phyloP scores from a whole-genome alignment of 176 grass and related monocot species.

The Oryza officinalis region DNA sequence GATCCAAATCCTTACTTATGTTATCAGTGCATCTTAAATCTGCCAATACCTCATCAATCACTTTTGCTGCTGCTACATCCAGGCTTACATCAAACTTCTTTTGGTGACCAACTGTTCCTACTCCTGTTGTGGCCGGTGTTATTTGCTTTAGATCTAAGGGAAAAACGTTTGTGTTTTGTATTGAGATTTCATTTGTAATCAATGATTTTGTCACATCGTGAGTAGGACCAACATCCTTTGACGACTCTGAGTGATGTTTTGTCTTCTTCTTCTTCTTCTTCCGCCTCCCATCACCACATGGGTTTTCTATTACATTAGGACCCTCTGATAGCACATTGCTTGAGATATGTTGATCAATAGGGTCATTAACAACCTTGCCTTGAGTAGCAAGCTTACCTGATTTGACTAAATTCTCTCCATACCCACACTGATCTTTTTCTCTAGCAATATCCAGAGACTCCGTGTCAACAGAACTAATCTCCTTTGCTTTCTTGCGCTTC shows the following conservation, averaged over 20 bases:
- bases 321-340: constrained; percentile 40
- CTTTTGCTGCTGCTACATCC: constrained; percentile 19
- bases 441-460: constrained; percentile 25
- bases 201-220: constrained; percentile 37
- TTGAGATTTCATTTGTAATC: constrained; percentile 11
- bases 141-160: constrained; percentile 36
- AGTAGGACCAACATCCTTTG: constrained; percentile 40
- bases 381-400: constrained; percentile 29
- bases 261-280: constrained; percentile 67
- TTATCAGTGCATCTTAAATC: constrained; percentile 40
- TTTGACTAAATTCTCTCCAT: constrained; percentile 33
- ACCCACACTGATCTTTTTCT: constrained; percentile 33
- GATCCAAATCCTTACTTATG: constrained; percentile 11
- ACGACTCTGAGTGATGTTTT: constrained; percentile 30
- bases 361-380: constrained; percentile 31
- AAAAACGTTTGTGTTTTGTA: constrained; percentile 25
- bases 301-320: constrained; percentile 43
- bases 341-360: constrained; percentile 25
- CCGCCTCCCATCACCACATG: constrained; percentile 49
- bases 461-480: constrained; percentile 39
- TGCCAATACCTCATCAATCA: constrained; percentile 41
- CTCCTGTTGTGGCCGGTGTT: constrained; percentile 21
- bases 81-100: constrained; percentile 34
- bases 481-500: constrained; percentile 36
- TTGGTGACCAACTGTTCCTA: constrained; percentile 22